These are phyloP conservation scores for Parastagonospora nodorum DNA, from an alignment of 2,329 filamentous ascomycete species.

Conservation along the genomic window DNA sequence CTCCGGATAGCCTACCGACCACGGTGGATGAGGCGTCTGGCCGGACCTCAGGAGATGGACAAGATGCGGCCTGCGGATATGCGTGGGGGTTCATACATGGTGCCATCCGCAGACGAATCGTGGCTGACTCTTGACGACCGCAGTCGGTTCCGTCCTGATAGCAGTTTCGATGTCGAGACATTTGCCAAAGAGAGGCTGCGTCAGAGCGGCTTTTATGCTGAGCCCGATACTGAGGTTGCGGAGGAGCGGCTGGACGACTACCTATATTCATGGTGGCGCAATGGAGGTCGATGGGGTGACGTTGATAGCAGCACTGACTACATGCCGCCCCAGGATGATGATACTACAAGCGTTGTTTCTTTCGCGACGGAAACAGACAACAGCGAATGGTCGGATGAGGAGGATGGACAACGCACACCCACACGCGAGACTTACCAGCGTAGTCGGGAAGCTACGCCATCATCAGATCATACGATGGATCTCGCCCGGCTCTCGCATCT, in stretches of 20 bases:
- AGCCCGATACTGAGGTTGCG: conserved; percentile 39
- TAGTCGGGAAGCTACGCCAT: conserved; percentile 60
- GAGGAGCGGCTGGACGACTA: conserved; percentile 73
- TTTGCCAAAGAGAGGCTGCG: conserved; percentile 71
- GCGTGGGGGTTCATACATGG: background rate
- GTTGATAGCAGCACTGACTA: conserved; percentile 83
- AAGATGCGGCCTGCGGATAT: conserved; percentile 14
- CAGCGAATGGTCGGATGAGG: conserved; percentile 45
- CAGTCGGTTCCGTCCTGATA: conserved; percentile 24
- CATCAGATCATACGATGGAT: conserved; percentile 56
- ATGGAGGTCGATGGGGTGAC: conserved; percentile 83
- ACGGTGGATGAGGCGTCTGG: conserved; percentile 64
- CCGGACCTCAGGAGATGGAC: conserved; percentile 46
- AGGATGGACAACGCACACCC: conserved; percentile 68
- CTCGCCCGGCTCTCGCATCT: conserved; percentile 75
- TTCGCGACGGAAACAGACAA: conserved; percentile 58
- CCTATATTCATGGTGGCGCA: conserved; percentile 84
- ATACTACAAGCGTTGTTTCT: conserved; percentile 82
- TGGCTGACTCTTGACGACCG: conserved; percentile 34
- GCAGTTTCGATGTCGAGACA: conserved; percentile 73
- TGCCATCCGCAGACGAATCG: conserved; percentile 16
- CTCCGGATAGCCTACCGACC: conserved; percentile 68
- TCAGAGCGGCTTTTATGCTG: conserved; percentile 37
- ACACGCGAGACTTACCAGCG: conserved; percentile 66
- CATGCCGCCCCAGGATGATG: conserved; percentile 64